Conservation (phyloP, 2,329 filamentous ascomycete species). For the Macrophomina pseudophaseolina region DNA sequence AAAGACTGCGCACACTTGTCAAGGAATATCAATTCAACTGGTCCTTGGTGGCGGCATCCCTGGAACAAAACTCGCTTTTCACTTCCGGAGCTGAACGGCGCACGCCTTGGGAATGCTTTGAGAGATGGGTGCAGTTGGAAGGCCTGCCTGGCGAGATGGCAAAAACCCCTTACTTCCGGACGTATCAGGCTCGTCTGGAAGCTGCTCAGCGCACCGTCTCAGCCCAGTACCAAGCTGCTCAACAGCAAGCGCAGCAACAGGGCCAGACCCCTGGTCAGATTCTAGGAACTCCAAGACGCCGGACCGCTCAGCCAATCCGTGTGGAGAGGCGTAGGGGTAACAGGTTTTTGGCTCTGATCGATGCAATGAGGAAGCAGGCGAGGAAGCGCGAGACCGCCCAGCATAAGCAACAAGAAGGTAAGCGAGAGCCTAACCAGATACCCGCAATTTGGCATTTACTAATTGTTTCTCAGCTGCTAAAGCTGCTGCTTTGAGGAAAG, state of each 20-base stretch:
- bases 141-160: slow-evolving; percentile 90
- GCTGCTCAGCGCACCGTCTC: slow-evolving; percentile 65
- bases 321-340: slow-evolving; percentile 88
- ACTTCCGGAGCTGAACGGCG: slow-evolving; percentile 86
- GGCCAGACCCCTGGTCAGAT: slow-evolving; percentile 57
- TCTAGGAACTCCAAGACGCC: slow-evolving; percentile 62
- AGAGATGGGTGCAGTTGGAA: slow-evolving; percentile 92
- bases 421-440: slow-evolving; percentile 27
- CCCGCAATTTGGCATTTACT: not conserved
- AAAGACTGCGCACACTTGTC: slow-evolving; percentile 82
- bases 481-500: slow-evolving; percentile 81
- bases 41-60: slow-evolving; percentile 86
- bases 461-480: slow-evolving; percentile 44
- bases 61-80: slow-evolving; percentile 75
- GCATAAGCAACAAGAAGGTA: slow-evolving; percentile 84
- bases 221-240: slow-evolving; percentile 61
- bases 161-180: slow-evolving; percentile 93
- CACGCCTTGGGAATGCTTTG: slow-evolving; percentile 98
- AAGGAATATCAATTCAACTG: slow-evolving; percentile 97
- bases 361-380: slow-evolving; percentile 92
- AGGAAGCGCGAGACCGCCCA: slow-evolving; percentile 87
- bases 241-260: slow-evolving; percentile 60
- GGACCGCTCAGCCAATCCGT: slow-evolving; percentile 75
- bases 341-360: slow-evolving; percentile 85
- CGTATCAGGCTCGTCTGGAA: slow-evolving; percentile 67